These are phyloP conservation scores for Martiniozyma asiatica DNA, from an alignment of 1,139 yeast species.

Conservation along the genomic window DNA sequence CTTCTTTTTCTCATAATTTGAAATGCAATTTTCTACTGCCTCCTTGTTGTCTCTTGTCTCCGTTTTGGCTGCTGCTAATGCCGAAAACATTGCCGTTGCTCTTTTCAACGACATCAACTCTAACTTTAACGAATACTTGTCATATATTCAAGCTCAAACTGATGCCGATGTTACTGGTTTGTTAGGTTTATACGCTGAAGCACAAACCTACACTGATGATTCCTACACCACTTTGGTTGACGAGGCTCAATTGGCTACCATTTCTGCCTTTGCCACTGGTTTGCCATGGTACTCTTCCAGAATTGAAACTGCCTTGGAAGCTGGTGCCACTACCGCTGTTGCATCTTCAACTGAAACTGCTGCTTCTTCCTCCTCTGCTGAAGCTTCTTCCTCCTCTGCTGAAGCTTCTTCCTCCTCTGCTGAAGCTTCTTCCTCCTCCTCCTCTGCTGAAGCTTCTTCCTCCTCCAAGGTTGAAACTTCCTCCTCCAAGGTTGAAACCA, in stretches of 20 bases:
- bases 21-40: conserved; percentile 15
- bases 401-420: conserved; percentile 13
- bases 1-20: neutral
- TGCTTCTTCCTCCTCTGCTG: conserved; percentile 14
- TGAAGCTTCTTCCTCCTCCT: conserved; percentile 12
- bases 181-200: conserved; percentile 23
- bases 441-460: conserved; percentile 6
- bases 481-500: conserved; percentile 4
- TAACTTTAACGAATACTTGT: conserved; percentile 21
- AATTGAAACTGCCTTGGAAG: conserved; percentile 20
- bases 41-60: conserved; percentile 16
- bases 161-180: conserved; percentile 22
- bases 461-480: conserved; percentile 6
- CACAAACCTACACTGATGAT: conserved; percentile 29
- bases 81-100: conserved; percentile 19
- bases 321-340: conserved; percentile 13
- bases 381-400: conserved; percentile 18
- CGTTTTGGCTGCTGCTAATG: conserved; percentile 13
- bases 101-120: conserved; percentile 21
- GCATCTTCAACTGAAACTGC: conserved; percentile 14
- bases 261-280: conserved; percentile 26
- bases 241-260: conserved; percentile 17
- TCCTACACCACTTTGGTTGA: conserved; percentile 28
- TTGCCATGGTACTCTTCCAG: conserved; percentile 35
- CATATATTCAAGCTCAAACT: conserved; percentile 15